Evolutionary conservation across 2,329 filamentous ascomycete species (phyloP), one percentile per base, ranked within the genome.

Genomic region (Hymenoscyphus occultus): DNA sequence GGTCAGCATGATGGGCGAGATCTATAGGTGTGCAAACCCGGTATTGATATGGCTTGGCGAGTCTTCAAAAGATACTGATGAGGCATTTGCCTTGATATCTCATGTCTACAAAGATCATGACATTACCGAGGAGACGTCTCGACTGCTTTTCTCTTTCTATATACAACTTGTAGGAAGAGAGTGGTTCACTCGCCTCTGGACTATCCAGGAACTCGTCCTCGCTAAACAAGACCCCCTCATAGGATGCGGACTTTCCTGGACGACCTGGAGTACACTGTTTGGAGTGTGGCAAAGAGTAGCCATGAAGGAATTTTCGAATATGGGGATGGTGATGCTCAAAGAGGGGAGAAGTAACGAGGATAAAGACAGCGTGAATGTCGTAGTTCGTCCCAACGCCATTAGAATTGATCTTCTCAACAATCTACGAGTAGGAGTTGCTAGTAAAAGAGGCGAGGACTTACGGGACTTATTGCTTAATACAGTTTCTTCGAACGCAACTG

Each of bases 31-130:
- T 7, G 56, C 56, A 5, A 59, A 40, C 16, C 35, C 32, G n/a
- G 56, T 59, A 28, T 39, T 59, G 9, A 39, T 59, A 39, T 59
- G 56, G 56, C 56, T 59, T n/a, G 56, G 56, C 3, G 56, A 59
- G 13, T 39, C 48, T 54, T 54, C 48, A 13, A 7, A 54, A 5
- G 22, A 19, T 12, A 54, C n/a, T 12, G 48, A 28, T 54, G 48
- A 54, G 19, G 48, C 48, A 28, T 54, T 54, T 13, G n/a, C n/a
- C 10, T 28, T 54, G 48, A 28, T 54, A 22, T 14, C 19, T 10
- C 48, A 13, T 13, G 19, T 28, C 13, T 4, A 13, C 19, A 10
- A 51, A 3, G n/a, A 5, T 5, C 5, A 28, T 4, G 19, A 13
- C 1, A 28, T 54, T 28, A 12, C 19, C 13, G 19, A 54, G 19